phyloP scores from a whole-genome alignment of 306 rosid genomes.

The Styphnolobium japonicum region DNA sequence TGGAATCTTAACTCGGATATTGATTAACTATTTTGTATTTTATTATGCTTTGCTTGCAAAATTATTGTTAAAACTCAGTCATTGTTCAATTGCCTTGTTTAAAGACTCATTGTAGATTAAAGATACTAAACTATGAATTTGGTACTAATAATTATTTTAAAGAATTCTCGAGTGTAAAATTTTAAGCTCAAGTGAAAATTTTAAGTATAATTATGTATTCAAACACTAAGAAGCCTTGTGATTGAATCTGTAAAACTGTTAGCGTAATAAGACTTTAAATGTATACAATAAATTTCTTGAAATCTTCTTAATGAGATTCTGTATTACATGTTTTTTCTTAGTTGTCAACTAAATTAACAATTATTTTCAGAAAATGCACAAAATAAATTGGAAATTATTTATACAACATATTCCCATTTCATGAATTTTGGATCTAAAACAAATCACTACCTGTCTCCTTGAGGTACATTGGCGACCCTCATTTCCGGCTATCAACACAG shows the following conservation, averaged over 20 bases:
- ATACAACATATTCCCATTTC: background rate
- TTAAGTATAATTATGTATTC: background rate
- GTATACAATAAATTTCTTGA: background rate
- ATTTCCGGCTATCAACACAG: background rate
- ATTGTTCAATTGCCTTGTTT: slow-evolving; percentile 5
- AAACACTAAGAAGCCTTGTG: background rate
- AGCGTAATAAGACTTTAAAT: background rate
- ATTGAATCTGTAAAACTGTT: background rate
- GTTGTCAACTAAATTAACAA: background rate
- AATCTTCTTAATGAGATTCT: background rate
- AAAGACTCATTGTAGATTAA: background rate
- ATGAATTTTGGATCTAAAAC: background rate
- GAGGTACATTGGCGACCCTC: background rate
- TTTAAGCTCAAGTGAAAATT: background rate
- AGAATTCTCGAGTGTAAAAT: background rate
- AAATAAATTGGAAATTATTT: background rate
- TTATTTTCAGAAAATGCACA: background rate
- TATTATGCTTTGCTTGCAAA: background rate
- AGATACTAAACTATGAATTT: background rate
- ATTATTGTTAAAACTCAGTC: background rate
- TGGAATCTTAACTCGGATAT: background rate
- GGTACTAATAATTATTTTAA: background rate
- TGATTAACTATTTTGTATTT: background rate
- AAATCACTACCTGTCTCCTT: background rate
- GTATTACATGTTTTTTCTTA: background rate